phyloP scores from a whole-genome alignment of 2,329 filamentous ascomycete genomes.

The Ceratocystis eucalypticola region DNA sequence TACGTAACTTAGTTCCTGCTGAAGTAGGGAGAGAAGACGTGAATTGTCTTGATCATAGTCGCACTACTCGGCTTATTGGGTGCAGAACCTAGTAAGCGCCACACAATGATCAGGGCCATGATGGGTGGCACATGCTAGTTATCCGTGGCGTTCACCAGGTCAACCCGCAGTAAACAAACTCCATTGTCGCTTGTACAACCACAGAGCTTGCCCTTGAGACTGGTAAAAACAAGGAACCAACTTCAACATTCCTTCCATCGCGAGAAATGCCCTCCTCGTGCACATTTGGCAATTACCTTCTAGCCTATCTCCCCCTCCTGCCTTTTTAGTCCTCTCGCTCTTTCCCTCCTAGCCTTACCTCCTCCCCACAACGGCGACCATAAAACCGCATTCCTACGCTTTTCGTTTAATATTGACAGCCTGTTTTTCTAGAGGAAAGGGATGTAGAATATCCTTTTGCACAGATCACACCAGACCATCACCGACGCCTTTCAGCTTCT shows the following conservation, averaged over 20 bases:
- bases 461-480: slow-evolving; percentile 23
- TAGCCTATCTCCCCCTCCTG: not conserved
- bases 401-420: slow-evolving; percentile 4
- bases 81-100: not conserved
- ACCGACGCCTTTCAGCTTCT: slow-evolving; percentile 23
- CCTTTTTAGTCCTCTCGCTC: not conserved
- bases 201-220: not conserved
- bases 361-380: not conserved
- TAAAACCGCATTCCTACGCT: not conserved
- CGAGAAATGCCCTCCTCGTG: not conserved
- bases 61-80: too few relatives aligned
- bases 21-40: too few relatives aligned
- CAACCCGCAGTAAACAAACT: slow-evolving; percentile 14
- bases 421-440: slow-evolving; percentile 14
- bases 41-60: too few relatives aligned
- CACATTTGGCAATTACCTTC: not conserved
- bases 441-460: slow-evolving; percentile 31
- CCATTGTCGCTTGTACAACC: slow-evolving; percentile 3
- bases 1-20: too few relatives aligned
- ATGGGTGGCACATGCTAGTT: not conserved
- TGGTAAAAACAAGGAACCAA: not conserved
- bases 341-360: not conserved
- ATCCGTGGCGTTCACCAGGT: slow-evolving; percentile 16
- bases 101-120: not conserved
- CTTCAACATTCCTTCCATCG: not conserved